Evolutionary conservation across 495 filamentous ascomycete species (phyloP).

Genomic region (Neurospora sp.): DNA sequence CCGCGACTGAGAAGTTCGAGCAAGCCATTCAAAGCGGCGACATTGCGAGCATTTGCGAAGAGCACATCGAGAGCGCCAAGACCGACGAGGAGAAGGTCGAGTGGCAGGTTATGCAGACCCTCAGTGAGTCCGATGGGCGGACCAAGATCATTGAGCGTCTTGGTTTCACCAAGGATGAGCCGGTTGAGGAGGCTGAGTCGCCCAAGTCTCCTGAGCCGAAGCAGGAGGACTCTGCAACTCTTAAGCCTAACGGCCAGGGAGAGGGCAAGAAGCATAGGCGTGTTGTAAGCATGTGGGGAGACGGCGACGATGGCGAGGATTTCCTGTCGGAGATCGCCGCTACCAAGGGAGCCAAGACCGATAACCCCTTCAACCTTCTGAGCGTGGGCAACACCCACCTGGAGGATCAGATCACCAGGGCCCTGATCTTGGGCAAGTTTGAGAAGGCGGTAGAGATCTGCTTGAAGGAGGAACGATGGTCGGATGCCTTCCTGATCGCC

Average conservation of each 20-base stretch:
- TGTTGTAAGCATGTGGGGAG: slow-evolving; percentile 37
- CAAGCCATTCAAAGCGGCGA: slow-evolving; percentile 68
- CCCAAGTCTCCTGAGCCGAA: slow-evolving; percentile 18
- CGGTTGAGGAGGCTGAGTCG: slow-evolving; percentile 18
- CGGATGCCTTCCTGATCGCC: slow-evolving; percentile 96
- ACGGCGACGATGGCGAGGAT: slow-evolving; percentile 65
- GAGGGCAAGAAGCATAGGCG: slow-evolving; percentile 31
- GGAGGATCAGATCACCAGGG: slow-evolving; percentile 77
- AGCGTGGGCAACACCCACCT: slow-evolving; percentile 67
- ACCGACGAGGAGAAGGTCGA: slow-evolving; percentile 89
- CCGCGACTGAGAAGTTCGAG: slow-evolving; percentile 80
- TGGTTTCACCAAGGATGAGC: slow-evolving; percentile 60
- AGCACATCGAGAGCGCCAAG: slow-evolving; percentile 58
- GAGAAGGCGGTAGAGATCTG: slow-evolving; percentile 83
- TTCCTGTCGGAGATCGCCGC: slow-evolving; percentile 67
- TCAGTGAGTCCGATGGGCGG: slow-evolving; percentile 71
- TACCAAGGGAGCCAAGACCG: slow-evolving; percentile 42
- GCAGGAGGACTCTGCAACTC: slow-evolving; percentile 30
- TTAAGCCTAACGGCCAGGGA: slow-evolving; percentile 18
- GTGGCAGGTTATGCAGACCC: slow-evolving; percentile 87
- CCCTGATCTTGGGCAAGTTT: slow-evolving; percentile 82
- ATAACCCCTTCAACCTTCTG: slow-evolving; percentile 53
- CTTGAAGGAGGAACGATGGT: slow-evolving; percentile 76
- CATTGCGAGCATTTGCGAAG: slow-evolving; percentile 67
- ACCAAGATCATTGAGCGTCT: slow-evolving; percentile 77